These are phyloP conservation scores for Cyclospora cayetanensis DNA, from an alignment of 169 alveolate genomes.

Conservation along the genomic window DNA sequence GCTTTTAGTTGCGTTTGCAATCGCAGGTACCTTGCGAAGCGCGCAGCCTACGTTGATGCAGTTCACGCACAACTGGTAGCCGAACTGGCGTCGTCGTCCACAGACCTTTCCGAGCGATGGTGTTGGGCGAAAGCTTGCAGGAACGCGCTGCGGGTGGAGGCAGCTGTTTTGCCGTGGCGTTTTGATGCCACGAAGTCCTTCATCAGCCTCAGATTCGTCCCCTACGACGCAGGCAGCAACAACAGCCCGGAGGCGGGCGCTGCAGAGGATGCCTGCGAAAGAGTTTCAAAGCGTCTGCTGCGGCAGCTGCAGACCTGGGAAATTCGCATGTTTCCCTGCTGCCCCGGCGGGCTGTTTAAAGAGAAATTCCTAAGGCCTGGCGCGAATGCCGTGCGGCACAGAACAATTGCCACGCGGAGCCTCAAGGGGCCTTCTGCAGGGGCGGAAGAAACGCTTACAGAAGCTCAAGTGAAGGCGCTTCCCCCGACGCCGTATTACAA, in stretches of 20 bases:
- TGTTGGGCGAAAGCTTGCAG: conserved; percentile 8
- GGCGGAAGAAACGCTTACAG: background rate
- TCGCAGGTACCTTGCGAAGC: conserved; percentile 54
- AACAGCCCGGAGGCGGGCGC: background rate
- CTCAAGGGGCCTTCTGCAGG: background rate
- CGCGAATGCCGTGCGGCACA: conserved; percentile 26
- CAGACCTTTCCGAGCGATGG: background rate
- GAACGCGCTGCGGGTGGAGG: conserved; percentile 33
- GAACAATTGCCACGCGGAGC: conserved; percentile 16
- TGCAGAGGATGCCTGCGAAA: background rate
- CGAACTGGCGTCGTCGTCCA: conserved; percentile 24
- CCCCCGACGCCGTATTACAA: conserved; percentile 73
- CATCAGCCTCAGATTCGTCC: conserved; percentile 30
- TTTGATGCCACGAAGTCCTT: conserved; percentile 29
- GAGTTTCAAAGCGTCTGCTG: background rate
- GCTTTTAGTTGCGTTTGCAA: background rate
- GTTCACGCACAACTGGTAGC: conserved; percentile 37
- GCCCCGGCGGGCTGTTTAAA: background rate
- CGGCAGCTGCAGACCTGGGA: conserved; percentile 61
- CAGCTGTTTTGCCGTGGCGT: conserved; percentile 54
- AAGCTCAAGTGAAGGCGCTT: conserved; percentile 1
- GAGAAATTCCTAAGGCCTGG: conserved; percentile 35
- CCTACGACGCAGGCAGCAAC: background rate
- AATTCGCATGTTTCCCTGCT: conserved; percentile 25
- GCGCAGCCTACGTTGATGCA: conserved; percentile 49